Evolutionary conservation across 2,329 filamentous ascomycete genomes (phyloP).

Genomic region (Knoxdaviesia proteae): DNA sequence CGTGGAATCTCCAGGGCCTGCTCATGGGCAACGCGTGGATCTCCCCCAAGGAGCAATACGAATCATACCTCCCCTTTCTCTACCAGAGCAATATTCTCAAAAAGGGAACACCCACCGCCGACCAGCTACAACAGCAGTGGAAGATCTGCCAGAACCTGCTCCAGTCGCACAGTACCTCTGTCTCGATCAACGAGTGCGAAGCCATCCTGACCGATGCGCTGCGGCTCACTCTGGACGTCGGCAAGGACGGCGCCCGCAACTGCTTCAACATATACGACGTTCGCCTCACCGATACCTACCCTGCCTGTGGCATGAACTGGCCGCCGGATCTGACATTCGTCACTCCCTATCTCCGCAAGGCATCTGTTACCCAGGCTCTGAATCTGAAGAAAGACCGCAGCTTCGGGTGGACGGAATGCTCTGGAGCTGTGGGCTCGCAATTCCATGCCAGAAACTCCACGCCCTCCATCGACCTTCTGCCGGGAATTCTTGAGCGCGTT

Average conservation of each 20-base stretch:
- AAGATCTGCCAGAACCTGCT: conserved; percentile 46
- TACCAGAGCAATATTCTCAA: conserved; percentile 56
- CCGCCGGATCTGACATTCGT: conserved; percentile 64
- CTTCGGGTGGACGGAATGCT: conserved; percentile 84
- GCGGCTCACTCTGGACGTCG: conserved; percentile 32
- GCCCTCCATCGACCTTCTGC: conserved; percentile 55
- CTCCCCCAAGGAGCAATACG: conserved; percentile 73
- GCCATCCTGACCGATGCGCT: conserved; percentile 54
- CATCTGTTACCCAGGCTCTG: conserved; percentile 61
- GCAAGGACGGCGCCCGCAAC: conserved; percentile 27
- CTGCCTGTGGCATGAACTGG: conserved; percentile 94
- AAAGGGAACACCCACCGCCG: conserved; percentile 32
- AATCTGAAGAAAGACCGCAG: conserved; percentile 67
- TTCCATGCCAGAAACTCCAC: conserved; percentile 53
- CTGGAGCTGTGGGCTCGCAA: conserved; percentile 49
- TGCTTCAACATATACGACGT: conserved; percentile 98
- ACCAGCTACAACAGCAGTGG: conserved; percentile 48
- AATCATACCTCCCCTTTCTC: conserved; percentile 62
- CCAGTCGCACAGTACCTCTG: conserved; percentile 18
- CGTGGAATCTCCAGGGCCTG: conserved; percentile 67
- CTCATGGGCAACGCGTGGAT: conserved; percentile 98
- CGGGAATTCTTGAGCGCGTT: conserved; percentile 55
- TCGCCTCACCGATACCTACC: conserved; percentile 57
- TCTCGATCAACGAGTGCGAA: conserved; percentile 59
- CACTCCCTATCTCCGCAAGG: conserved; percentile 63